These are phyloP conservation scores for Earliella scabrosa DNA, from an alignment of 1,284 basidiomycete species.

Conservation along the genomic window DNA sequence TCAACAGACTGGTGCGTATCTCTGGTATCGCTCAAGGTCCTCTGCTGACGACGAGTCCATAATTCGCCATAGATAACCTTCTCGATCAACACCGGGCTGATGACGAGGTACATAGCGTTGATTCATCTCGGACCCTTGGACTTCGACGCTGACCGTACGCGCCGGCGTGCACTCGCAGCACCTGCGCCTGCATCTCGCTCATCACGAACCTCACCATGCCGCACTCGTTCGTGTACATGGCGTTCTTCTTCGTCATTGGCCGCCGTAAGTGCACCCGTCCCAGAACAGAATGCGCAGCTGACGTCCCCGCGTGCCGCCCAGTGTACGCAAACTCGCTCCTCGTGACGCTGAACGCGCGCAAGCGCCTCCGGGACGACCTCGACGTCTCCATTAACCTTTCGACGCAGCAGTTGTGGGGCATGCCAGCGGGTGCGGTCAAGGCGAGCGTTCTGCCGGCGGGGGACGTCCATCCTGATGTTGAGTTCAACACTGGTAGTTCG, in stretches of 20 bases:
- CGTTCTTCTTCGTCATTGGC: slow-evolving; percentile 17
- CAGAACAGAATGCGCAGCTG: background rate
- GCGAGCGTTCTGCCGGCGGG: too few relatives aligned
- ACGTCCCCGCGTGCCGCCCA: background rate
- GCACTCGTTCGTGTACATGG: slow-evolving; percentile 16
- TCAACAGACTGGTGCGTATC: slow-evolving; percentile 50
- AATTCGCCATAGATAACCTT: slow-evolving; percentile 41
- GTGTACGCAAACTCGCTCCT: slow-evolving; percentile 18
- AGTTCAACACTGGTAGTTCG: too few relatives aligned
- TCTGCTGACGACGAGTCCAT: too few relatives aligned
- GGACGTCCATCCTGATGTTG: too few relatives aligned
- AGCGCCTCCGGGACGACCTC: slow-evolving; percentile 23
- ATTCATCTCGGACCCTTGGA: too few relatives aligned
- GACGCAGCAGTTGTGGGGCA: background rate
- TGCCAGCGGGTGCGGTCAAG: background rate
- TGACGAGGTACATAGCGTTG: slow-evolving; percentile 5
- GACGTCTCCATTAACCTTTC: background rate
- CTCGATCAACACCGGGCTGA: slow-evolving; percentile 15
- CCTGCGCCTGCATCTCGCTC: slow-evolving; percentile 18
- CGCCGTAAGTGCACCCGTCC: slow-evolving; percentile 8
- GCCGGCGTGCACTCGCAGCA: background rate
- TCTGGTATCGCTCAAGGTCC: background rate
- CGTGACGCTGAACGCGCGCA: slow-evolving; percentile 15
- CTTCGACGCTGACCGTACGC: too few relatives aligned
- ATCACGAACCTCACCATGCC: slow-evolving; percentile 16